A percentile compares a stretch with the other conserved stretches of the same genome.
phyloP scores from a whole-genome alignment of 768 basidiomycete genomes.

The Mycena metata region DNA sequence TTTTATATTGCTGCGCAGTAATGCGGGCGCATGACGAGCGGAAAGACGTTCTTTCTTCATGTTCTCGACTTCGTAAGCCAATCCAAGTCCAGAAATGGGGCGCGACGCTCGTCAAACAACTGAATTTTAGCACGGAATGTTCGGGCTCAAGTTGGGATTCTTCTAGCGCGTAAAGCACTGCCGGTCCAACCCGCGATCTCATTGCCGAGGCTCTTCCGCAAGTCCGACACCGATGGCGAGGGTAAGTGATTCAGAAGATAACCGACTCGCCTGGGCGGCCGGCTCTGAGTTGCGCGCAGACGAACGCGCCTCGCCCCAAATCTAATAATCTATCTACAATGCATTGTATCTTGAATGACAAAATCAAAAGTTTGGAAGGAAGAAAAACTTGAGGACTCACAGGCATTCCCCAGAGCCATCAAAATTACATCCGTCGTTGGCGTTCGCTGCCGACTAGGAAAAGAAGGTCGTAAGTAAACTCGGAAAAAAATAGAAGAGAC shows the following conservation, averaged over 20 bases:
- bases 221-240: no score
- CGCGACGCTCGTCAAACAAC: constrained; percentile 79
- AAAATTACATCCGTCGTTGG: constrained; percentile 71
- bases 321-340: constrained; percentile 55
- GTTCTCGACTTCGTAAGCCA: neutral
- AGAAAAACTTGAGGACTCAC: no score
- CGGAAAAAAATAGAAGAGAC: neutral
- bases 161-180: no score
- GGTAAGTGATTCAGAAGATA: constrained; percentile 91
- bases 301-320: constrained; percentile 89
- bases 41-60: neutral
- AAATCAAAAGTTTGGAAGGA: no score
- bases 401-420: neutral
- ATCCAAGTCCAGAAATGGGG: constrained; percentile 77
- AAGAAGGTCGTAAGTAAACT: constrained; percentile 17
- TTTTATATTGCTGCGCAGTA: no score
- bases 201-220: no score
- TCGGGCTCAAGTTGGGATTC: no score
- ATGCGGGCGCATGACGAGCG: no score
- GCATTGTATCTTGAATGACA: no score
- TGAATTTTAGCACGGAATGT: constrained; percentile 72
- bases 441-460: constrained; percentile 73
- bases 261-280: constrained; percentile 84
- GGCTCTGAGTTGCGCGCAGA: constrained; percentile 92
- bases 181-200: no score